A percentile compares a stretch with the other conserved stretches of the same genome.
Conservation (phyloP, 2,329 filamentous ascomycete genomes). For the Pezicula radicicola region DNA sequence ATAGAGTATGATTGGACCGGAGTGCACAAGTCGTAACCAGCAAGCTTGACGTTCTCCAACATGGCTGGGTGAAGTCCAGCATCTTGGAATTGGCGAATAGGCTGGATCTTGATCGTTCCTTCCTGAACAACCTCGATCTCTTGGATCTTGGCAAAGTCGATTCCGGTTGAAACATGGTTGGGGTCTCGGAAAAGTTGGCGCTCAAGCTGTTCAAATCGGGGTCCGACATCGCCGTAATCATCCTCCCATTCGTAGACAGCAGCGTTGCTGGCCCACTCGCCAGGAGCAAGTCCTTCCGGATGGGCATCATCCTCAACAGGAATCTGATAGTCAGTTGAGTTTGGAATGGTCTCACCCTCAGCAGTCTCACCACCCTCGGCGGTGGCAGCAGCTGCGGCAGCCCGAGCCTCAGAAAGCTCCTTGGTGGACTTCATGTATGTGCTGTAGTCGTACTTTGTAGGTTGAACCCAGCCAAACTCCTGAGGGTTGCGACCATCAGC, state of each 20-base stretch:
- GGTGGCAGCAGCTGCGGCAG: conserved; percentile 3
- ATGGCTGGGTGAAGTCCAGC: conserved; percentile 85
- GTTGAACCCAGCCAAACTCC: conserved; percentile 27
- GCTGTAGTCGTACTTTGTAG: conserved; percentile 26
- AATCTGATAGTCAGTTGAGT: neutral
- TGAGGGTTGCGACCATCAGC: conserved; percentile 18
- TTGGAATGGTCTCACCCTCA: conserved; percentile 13
- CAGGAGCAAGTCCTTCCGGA: conserved; percentile 11
- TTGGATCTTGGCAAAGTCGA: conserved; percentile 58
- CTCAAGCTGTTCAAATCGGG: conserved; percentile 68
- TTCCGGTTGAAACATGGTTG: conserved; percentile 47
- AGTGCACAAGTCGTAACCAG: conserved; percentile 70
- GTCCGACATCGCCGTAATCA: conserved; percentile 82
- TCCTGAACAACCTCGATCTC: conserved; percentile 56
- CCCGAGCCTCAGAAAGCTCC: conserved; percentile 17
- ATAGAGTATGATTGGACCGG: conserved; percentile 86
- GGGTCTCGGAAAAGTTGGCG: conserved; percentile 67
- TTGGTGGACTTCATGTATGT: conserved; percentile 25
- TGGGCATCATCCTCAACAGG: neutral
- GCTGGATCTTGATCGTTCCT: conserved; percentile 47
- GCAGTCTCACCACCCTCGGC: conserved; percentile 1
- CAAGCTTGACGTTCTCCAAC: conserved; percentile 71
- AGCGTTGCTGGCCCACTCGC: conserved; percentile 25
- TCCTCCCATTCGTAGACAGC: conserved; percentile 77
- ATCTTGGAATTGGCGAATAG: conserved; percentile 60